Evolutionary conservation across 371 early-diverging fungal genomes (phyloP).

Genomic region (Apophysomyces trapeziformis): DNA sequence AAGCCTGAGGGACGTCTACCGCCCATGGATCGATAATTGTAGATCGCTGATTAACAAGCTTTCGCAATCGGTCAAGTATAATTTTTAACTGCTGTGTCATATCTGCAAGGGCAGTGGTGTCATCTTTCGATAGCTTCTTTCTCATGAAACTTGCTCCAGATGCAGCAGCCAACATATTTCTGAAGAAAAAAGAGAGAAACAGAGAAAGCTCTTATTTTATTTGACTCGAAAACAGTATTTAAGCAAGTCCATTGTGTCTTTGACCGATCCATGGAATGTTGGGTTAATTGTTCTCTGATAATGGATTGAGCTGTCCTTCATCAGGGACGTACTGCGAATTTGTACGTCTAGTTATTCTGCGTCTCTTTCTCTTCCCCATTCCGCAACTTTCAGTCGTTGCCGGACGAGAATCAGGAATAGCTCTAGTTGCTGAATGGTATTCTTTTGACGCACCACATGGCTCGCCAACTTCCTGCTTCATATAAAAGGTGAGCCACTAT

Average conservation of each 20-base stretch:
- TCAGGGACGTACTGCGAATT: neutral
- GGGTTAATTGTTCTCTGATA: slow-evolving; percentile 7
- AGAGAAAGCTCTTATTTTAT: slow-evolving; percentile 23
- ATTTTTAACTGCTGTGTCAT: neutral
- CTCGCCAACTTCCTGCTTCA: too few species aligned
- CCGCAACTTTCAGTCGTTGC: neutral
- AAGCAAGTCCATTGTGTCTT: slow-evolving; percentile 6
- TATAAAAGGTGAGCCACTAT: neutral
- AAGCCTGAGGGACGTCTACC: slow-evolving; percentile 31
- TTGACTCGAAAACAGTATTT: slow-evolving; percentile 7
- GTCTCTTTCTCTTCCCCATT: neutral
- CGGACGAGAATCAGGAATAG: neutral
- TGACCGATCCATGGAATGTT: slow-evolving; percentile 6
- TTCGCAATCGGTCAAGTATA: neutral
- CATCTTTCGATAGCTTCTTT: slow-evolving; percentile 10
- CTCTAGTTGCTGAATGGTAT: neutral
- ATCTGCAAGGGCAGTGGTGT: slow-evolving; percentile 7
- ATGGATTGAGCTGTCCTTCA: neutral
- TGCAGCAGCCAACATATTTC: slow-evolving; percentile 22
- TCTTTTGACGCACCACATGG: neutral
- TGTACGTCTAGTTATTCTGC: neutral
- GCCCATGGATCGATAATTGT: slow-evolving; percentile 38
- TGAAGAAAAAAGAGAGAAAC: slow-evolving; percentile 29
- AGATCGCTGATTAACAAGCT: slow-evolving; percentile 3
- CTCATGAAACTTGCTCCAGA: slow-evolving; percentile 1